Base-by-base conservation (phyloP, 345 rosid species). In the Hibiscus mutabilis region DNA sequence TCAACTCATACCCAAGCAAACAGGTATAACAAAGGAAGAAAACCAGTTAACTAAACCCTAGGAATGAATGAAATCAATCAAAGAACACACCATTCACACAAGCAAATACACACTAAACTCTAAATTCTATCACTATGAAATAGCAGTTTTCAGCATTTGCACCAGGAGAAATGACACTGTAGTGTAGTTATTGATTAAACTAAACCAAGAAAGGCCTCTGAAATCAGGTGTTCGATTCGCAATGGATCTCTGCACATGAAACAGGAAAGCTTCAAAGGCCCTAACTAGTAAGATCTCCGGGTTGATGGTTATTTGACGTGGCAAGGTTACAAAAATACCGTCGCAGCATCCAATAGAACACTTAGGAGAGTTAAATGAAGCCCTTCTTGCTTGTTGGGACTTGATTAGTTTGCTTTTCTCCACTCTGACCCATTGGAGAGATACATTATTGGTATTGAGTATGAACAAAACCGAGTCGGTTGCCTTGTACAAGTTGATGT, bases 261-360 rank as follows among this genome's bases (percentile, higher is more conserved):
- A 22, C 35, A 37, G 56, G 27, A 49, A 6, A 49, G 42, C 60
- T 51, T 29, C 9, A 19, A 8, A 2, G 46, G n/a, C 5, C 11
- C 22, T 33, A 31, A 18, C 22, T 33, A 31, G 66, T 35, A 62
- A 35, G 66, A n/a, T 62, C 47, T 6, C 24, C 33, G 7, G 49
- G 61, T 69, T 18, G 14, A 35, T 55, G n/a, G 62, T 25, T 55
- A 35, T 33, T 37, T 12, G 62, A 19, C 1, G 33, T 2, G 31
- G 46, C 62, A 55, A 81, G 74, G 75, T 75, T 75, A 78, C 62
- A 68, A 69, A 69, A 61, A 64, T 65, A 70, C 60, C 33, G 15
- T 68, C 29, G 65, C 42, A 5, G 67, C 60, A 66, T 72, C 67
- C 47, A 19, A 75, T 65, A 68, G 53, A n/a, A 18, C 16, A 68